A percentile compares a stretch with the other conserved stretches of the same genome.
Conservation (phyloP, 2,329 filamentous ascomycete species). For the Chlorencoelia australis region DNA sequence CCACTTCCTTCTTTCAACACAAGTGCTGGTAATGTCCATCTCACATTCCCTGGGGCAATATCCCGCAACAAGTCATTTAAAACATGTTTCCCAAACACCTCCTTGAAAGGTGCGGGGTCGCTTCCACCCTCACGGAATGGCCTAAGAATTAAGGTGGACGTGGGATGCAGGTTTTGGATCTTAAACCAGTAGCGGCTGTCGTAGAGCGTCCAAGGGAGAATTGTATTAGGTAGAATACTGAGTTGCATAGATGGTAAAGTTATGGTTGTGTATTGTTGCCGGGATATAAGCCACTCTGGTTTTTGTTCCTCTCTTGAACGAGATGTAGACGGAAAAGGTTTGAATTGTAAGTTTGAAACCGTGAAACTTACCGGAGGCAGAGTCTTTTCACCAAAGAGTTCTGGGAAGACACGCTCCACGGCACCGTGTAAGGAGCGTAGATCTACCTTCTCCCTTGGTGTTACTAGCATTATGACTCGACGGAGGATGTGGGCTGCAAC, state of each 20-base stretch:
- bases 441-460: constrained; percentile 34
- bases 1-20: background rate
- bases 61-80: background rate
- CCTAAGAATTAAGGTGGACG: too few species aligned
- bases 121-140: too few species aligned
- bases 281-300: constrained; percentile 17
- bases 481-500: constrained; percentile 36
- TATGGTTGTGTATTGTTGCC: constrained; percentile 12
- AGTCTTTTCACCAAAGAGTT: background rate
- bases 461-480: constrained; percentile 38
- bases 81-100: too few species aligned
- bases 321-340: background rate
- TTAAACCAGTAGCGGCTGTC: constrained; percentile 50
- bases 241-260: constrained; percentile 25
- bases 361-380: constrained; percentile 14
- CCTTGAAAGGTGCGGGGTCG: too few species aligned
- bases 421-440: constrained; percentile 33
- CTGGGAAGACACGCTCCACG: background rate
- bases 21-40: background rate
- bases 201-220: constrained; percentile 30
- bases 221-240: background rate
- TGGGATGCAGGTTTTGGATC: too few species aligned
- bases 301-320: background rate
- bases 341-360: constrained; percentile 13
- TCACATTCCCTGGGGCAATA: background rate